Evolutionary conservation across 176 grass and related monocot species (phyloP).

Genomic region (Avena eriantha): DNA sequence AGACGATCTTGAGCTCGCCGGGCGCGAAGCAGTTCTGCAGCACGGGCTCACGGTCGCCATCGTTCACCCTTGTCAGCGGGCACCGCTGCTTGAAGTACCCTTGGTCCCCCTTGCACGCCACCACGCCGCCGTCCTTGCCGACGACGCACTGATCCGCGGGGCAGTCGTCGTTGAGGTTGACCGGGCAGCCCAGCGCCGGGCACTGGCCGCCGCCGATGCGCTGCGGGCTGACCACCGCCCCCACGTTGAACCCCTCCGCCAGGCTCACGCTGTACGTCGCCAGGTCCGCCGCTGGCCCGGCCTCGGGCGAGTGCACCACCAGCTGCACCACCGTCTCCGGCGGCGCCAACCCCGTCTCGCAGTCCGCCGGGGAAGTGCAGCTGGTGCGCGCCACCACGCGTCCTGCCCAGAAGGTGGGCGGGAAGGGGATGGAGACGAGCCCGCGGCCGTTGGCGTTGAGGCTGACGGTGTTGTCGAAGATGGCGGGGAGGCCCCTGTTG

Average conservation of each 20-base stretch:
- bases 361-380: background rate
- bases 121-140: background rate
- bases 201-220: conserved; percentile 43
- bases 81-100: conserved; percentile 41
- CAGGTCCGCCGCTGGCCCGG: background rate
- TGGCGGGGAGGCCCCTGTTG: background rate
- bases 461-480: background rate
- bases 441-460: conserved; percentile 8
- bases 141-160: background rate
- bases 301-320: conserved; percentile 28
- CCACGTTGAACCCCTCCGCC: conserved; percentile 52
- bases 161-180: conserved; percentile 27
- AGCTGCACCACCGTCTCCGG: conserved; percentile 44
- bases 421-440: background rate
- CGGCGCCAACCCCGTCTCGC: conserved; percentile 4
- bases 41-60: conserved; percentile 44
- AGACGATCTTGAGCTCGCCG: conserved; percentile 58
- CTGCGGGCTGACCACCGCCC: conserved; percentile 46
- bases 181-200: conserved; percentile 47
- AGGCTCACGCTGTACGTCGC: conserved; percentile 57
- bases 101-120: conserved; percentile 26
- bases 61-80: conserved; percentile 47
- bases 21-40: conserved; percentile 42
- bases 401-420: background rate
- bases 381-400: conserved; percentile 15